Conservation (phyloP, 805 yeast species). For the Jamesozyma gamospora region DNA sequence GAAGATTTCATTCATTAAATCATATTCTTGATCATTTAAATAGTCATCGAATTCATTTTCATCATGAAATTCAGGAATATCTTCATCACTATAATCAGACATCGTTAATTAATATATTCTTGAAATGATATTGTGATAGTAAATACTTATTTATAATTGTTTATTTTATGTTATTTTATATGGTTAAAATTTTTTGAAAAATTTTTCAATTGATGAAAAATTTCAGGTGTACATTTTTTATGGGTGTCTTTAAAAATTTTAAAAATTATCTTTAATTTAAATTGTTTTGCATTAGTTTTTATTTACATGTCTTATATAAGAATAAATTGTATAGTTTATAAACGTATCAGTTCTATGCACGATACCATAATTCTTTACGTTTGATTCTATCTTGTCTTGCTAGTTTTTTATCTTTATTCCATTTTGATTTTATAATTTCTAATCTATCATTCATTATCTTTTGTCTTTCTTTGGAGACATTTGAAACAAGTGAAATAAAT, state of each 20-base stretch:
- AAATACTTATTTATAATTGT: too few species aligned
- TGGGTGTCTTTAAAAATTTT: too few species aligned
- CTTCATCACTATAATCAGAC: constrained; percentile 19
- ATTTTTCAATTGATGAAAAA: too few species aligned
- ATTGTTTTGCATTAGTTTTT: too few species aligned
- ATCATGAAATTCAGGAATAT: constrained; percentile 27
- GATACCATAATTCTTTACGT: constrained; percentile 54
- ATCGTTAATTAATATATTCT: too few species aligned
- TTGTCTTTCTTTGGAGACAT: constrained; percentile 32
- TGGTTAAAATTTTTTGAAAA: too few species aligned
- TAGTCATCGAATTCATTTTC: constrained; percentile 33
- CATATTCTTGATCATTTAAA: constrained; percentile 30
- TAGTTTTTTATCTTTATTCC: constrained; percentile 39
- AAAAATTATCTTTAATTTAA: too few species aligned
- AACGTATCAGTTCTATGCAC: constrained; percentile 25
- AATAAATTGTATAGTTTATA: background rate
- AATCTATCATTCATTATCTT: constrained; percentile 40
- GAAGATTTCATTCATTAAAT: constrained; percentile 35
- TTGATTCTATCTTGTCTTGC: constrained; percentile 50
- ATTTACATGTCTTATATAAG: background rate
- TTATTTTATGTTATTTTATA: too few species aligned
- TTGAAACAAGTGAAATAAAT: constrained; percentile 47
- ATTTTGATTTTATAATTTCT: constrained; percentile 34
- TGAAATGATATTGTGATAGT: too few species aligned
- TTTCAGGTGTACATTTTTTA: too few species aligned